phyloP scores from a whole-genome alignment of 2,329 filamentous ascomycete genomes.

The Myriosclerotinia curreyana region DNA sequence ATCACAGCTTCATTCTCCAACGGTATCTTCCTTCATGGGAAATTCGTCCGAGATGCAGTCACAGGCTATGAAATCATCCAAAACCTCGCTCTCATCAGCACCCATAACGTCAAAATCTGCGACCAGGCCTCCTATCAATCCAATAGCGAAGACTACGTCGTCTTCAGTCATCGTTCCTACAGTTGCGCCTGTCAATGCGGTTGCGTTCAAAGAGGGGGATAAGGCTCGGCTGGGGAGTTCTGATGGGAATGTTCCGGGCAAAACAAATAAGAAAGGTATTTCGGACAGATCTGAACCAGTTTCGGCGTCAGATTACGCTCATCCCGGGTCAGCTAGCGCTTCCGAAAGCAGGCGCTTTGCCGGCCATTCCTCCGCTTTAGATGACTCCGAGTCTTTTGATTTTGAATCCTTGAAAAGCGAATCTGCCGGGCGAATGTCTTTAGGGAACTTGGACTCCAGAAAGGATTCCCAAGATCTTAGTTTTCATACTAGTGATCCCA shows the following conservation, averaged over 20 bases:
- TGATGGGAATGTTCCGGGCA: conserved; percentile 16
- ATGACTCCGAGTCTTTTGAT: conserved; percentile 32
- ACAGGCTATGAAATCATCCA: conserved; percentile 38
- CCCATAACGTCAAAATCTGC: conserved; percentile 35
- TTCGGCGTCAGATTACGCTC: conserved; percentile 23
- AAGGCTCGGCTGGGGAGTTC: conserved; percentile 40
- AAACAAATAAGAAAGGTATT: conserved; percentile 14
- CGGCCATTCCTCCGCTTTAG: conserved; percentile 23
- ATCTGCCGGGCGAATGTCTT: conserved; percentile 12
- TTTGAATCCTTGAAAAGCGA: conserved; percentile 23
- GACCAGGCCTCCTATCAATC: conserved; percentile 34
- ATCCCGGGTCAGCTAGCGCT: conserved; percentile 25
- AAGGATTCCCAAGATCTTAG: conserved; percentile 20
- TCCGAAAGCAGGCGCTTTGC: conserved; percentile 23
- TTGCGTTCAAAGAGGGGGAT: conserved; percentile 50
- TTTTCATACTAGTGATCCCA: conserved; percentile 31
- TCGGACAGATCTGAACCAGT: background rate
- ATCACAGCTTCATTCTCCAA: conserved; percentile 38
- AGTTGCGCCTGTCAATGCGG: conserved; percentile 50
- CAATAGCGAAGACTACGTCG: conserved; percentile 37
- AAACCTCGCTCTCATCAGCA: conserved; percentile 34
- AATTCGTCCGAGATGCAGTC: conserved; percentile 36
- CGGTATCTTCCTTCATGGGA: conserved; percentile 33
- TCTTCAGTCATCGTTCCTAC: conserved; percentile 41
- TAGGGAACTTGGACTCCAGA: conserved; percentile 18